Percentiles rank a stretch among this genome's conserved stretches.
phyloP scores from a whole-genome alignment of 2,329 filamentous ascomycete species.

The Fonsecaea pugnacius region DNA sequence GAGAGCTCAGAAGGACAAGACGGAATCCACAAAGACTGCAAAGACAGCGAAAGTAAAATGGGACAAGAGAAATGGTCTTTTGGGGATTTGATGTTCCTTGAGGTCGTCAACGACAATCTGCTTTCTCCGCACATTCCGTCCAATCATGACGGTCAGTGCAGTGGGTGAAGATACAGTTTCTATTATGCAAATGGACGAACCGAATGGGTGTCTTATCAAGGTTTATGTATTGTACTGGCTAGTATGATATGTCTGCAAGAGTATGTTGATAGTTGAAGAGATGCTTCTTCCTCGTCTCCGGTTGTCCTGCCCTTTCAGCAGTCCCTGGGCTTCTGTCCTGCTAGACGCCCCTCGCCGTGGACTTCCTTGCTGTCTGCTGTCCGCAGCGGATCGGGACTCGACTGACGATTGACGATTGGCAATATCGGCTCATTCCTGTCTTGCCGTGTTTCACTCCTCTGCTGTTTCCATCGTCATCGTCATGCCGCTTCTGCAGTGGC shows the following conservation, averaged over 20 bases:
- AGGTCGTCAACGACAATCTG: not conserved
- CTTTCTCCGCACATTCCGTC: slow-evolving; percentile 9
- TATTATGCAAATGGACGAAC: too few species aligned
- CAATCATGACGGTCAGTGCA: not conserved
- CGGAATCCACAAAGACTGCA: not conserved
- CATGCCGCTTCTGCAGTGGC: too few species aligned
- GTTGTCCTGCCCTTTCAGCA: not conserved
- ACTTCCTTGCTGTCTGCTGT: not conserved
- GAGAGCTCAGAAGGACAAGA: not conserved
- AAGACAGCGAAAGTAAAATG: not conserved
- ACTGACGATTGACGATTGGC: not conserved
- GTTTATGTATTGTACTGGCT: not conserved
- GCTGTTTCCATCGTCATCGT: too few species aligned
- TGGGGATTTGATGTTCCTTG: not conserved
- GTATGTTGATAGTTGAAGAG: not conserved
- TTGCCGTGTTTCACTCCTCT: too few species aligned
- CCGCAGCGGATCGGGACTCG: not conserved
- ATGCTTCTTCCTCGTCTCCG: not conserved
- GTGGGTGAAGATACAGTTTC: too few species aligned
- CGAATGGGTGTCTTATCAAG: too few species aligned
- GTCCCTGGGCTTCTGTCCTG: not conserved
- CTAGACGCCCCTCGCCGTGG: not conserved
- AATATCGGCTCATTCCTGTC: too few species aligned
- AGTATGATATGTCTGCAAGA: not conserved
- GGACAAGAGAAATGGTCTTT: not conserved